Conservation (phyloP, 2,329 filamentous ascomycete species). For the Fusarium duplospermum region DNA sequence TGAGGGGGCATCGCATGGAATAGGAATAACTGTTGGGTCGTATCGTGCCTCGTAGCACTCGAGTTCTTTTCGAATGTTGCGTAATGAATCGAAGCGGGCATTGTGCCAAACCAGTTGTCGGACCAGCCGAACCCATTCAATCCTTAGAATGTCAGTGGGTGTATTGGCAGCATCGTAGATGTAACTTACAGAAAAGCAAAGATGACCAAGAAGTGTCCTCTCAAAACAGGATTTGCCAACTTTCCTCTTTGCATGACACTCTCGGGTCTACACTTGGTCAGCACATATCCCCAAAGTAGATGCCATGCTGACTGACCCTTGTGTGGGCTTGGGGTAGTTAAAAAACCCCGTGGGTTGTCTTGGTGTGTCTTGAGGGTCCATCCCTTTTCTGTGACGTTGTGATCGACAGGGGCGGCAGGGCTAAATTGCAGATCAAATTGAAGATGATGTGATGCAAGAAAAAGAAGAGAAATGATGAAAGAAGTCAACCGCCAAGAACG, state of each 20-base stretch:
- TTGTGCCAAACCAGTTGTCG: slow-evolving; percentile 62
- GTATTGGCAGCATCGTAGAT: accelerated
- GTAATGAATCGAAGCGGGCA: slow-evolving; percentile 70
- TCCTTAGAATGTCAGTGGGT: slow-evolving; percentile 5
- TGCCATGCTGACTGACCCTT: not conserved
- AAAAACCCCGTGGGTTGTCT: not conserved
- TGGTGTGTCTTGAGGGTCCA: not conserved
- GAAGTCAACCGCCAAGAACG: not conserved
- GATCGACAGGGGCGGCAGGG: not conserved
- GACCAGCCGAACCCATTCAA: slow-evolving; percentile 33
- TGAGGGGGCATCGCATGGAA: slow-evolving; percentile 52
- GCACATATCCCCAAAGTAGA: accelerated
- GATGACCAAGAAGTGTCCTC: not conserved
- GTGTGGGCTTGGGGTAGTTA: slow-evolving; percentile 13
- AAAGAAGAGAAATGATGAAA: not conserved
- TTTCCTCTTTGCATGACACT: not conserved
- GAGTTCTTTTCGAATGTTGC: slow-evolving; percentile 62
- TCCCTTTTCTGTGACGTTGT: not conserved
- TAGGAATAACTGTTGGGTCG: slow-evolving; percentile 59
- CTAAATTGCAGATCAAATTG: not conserved
- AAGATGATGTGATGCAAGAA: not conserved
- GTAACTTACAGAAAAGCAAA: slow-evolving; percentile 9
- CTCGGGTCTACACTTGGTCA: not conserved
- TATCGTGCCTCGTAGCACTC: slow-evolving; percentile 61
- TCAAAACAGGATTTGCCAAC: slow-evolving; percentile 8